These are phyloP conservation scores for Boletales sp. DNA, from an alignment of 768 basidiomycete genomes.

Conservation along the genomic window DNA sequence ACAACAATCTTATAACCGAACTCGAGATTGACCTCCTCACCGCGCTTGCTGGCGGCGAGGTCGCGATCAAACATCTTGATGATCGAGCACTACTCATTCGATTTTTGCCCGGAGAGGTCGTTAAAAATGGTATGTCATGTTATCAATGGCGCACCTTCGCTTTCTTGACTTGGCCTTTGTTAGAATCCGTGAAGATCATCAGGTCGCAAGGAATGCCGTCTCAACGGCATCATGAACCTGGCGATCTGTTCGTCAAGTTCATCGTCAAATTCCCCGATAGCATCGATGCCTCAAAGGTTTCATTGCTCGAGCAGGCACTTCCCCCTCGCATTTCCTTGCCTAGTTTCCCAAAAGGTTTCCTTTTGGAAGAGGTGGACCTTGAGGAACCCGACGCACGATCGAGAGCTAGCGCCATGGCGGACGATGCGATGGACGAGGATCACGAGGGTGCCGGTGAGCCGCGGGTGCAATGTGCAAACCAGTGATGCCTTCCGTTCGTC, in stretches of 20 bases:
- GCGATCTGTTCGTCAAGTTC: conserved; percentile 87
- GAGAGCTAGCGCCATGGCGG: conserved; percentile 47
- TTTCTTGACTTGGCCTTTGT: conserved; percentile 1
- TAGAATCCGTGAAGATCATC: conserved; percentile 88
- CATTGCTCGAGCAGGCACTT: conserved; percentile 78
- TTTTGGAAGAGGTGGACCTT: conserved; percentile 82
- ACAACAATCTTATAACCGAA: conserved; percentile 81
- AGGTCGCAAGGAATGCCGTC: conserved; percentile 98
- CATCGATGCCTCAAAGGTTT: conserved; percentile 64
- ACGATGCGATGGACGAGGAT: conserved; percentile 93
- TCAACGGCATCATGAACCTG: conserved; percentile 93
- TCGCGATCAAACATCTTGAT: conserved; percentile 89
- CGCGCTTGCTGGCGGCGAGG: conserved; percentile 88
- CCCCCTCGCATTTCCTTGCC: conserved; percentile 70
- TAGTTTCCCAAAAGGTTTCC: conserved; percentile 61
- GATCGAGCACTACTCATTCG: conserved; percentile 84
- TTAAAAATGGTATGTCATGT: conserved; percentile 78
- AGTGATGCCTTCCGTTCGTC: conserved; percentile 39
- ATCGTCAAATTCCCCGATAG: conserved; percentile 85
- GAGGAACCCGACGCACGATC: conserved; percentile 67
- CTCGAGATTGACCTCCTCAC: conserved; percentile 93
- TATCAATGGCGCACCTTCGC: background rate
- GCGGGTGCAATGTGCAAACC: conserved; percentile 94
- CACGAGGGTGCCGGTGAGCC: conserved; percentile 62
- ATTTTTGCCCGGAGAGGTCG: conserved; percentile 83